phyloP scores from a whole-genome alignment of 2,329 filamentous ascomycete genomes.

The Colletotrichum euphorbiae region DNA sequence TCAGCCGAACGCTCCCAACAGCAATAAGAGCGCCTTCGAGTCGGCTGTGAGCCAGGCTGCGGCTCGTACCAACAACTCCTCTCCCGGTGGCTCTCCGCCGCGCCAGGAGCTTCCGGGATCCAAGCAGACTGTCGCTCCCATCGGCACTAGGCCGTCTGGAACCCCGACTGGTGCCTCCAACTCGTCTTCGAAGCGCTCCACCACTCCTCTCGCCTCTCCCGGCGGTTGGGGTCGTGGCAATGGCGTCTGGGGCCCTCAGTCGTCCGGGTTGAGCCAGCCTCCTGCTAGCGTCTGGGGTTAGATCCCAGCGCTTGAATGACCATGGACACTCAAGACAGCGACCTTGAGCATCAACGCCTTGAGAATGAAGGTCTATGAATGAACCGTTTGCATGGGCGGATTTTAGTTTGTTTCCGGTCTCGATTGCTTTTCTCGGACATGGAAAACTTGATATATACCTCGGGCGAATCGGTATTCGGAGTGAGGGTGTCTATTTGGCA shows the following conservation, averaged over 20 bases:
- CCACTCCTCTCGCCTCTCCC: slow-evolving; percentile 91
- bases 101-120: slow-evolving; percentile 69
- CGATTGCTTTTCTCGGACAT: slow-evolving; percentile 36
- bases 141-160: slow-evolving; percentile 85
- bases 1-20: slow-evolving; percentile 71
- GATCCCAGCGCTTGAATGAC: slow-evolving; percentile 5
- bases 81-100: slow-evolving; percentile 83
- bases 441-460: slow-evolving; percentile 41
- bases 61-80: slow-evolving; percentile 86
- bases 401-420: slow-evolving; percentile 38
- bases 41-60: slow-evolving; percentile 75
- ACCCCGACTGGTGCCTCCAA: slow-evolving; percentile 59
- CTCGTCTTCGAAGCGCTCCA: slow-evolving; percentile 79
- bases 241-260: slow-evolving; percentile 83
- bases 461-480: slow-evolving; percentile 37
- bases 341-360: slow-evolving; percentile 17
- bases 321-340: slow-evolving; percentile 3
- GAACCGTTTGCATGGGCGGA: slow-evolving; percentile 24
- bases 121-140: slow-evolving; percentile 83
- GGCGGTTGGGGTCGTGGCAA: slow-evolving; percentile 84
- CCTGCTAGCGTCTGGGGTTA: slow-evolving; percentile 97
- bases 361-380: slow-evolving; percentile 11
- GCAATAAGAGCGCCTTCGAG: slow-evolving; percentile 69
- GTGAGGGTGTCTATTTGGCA: slow-evolving; percentile 40
- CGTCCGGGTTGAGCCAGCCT: slow-evolving; percentile 78